These are phyloP conservation scores for Dimocarpus longan DNA, from an alignment of 345 rosid genomes.

Conservation along the genomic window DNA sequence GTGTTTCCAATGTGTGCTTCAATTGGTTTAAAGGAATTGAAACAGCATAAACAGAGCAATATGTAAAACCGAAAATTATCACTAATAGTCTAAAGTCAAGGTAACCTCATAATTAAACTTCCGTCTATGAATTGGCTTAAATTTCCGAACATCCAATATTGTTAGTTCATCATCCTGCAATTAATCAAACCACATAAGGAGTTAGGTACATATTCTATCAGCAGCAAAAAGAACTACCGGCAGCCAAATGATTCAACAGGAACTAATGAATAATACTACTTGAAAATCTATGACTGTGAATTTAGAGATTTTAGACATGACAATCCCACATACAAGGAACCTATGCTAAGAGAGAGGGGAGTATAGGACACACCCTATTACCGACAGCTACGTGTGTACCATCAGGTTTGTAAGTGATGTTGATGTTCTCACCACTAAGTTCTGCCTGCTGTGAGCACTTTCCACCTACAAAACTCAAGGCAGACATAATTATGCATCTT, in stretches of 20 bases:
- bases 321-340: neutral
- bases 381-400: conserved; percentile 95
- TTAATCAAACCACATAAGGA: conserved; percentile 17
- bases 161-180: conserved; percentile 93
- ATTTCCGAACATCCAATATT: conserved; percentile 93
- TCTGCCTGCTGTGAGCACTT: conserved; percentile 95
- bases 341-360: conserved; percentile 17
- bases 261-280: conserved; percentile 6
- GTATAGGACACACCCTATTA: conserved; percentile 71
- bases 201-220: conserved; percentile 12
- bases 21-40: neutral
- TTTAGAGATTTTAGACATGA: conserved; percentile 1
- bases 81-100: neutral
- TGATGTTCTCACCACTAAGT: conserved; percentile 97
- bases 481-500: conserved; percentile 7
- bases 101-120: conserved; percentile 92
- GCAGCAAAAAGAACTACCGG: conserved; percentile 3
- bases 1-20: neutral
- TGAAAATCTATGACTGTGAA: conserved; percentile 1
- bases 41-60: conserved; percentile 8
- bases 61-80: neutral
- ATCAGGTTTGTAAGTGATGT: conserved; percentile 94
- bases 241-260: conserved; percentile 10
- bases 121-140: conserved; percentile 86
- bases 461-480: conserved; percentile 57